Base-by-base conservation (phyloP, 2,329 filamentous ascomycete species). In the Myriosclerotinia duriaeana region DNA sequence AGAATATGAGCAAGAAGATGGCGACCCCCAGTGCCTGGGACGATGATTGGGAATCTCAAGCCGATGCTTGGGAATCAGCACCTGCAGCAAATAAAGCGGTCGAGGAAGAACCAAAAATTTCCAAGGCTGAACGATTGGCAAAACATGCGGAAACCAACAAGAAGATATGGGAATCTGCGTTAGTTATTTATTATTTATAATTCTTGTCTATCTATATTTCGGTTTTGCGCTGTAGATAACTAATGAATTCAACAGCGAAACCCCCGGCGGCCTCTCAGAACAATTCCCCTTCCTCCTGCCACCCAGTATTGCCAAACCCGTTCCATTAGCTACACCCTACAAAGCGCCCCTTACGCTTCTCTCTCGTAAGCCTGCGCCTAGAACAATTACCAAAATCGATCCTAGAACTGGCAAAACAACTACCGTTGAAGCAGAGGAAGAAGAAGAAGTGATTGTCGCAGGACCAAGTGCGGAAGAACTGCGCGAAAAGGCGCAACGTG, bases 91-190 rank as follows among this genome's bases (percentile, higher is more conserved):
- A 64, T 34, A 36, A 66, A 54, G 72, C 68, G 48, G 64, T 62
- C 11, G 68, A 72, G 62, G 70, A 74, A 53, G 68, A 71, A 53
- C 68, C 72, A n/a, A 76, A 74, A 48, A 63, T 92, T 68, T 88
- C 86, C 71, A 93, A 90, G 75, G 87, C 91, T 5, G 90, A 97
- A 78, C 87, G 89, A 53, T 83, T 90, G 69, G 91, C 90, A 15
- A 86, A 89, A 76, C 94, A 98, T 77, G 87, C 85, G 38, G 92
- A 97, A 77, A 85, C 89, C 64, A 96, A 97, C 77, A 87, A 89
- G 74, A 90, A 90, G 77, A 80, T 97, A 66, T 97, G 94, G 94
- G 87, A 95, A 75, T 89, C 92, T 75, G 94, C 93, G 89, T 95
- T 86, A 66, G 86, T 74, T 30, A 54, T 40, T 6, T 30, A 26